phyloP scores from a whole-genome alignment of 2,329 filamentous ascomycete species.

The Tolypocladium cylindrosporum region DNA sequence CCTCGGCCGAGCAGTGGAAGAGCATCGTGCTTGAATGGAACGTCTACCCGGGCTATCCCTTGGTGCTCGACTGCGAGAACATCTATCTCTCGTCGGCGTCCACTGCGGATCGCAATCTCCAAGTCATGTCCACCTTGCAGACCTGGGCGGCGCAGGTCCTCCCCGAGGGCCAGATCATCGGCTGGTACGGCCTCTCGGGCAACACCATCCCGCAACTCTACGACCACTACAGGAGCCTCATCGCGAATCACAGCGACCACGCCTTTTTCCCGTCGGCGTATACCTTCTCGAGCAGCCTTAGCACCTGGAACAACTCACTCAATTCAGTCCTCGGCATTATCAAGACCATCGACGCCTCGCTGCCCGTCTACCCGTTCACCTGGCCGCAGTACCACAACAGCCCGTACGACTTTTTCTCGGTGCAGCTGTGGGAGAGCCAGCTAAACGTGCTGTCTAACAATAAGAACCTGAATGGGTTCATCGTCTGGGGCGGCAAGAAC shows the following conservation, averaged over 20 bases:
- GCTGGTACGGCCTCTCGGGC: too few species aligned
- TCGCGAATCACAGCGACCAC: neutral
- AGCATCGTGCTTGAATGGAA: slow-evolving; percentile 2
- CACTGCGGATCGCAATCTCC: too few species aligned
- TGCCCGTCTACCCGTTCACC: slow-evolving; percentile 1
- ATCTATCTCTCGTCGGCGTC: too few species aligned
- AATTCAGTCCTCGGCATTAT: neutral
- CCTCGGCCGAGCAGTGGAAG: slow-evolving; percentile 1
- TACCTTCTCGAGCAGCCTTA: neutral
- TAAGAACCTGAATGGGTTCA: too few species aligned
- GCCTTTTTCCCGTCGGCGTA: slow-evolving; percentile 5
- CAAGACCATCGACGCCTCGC: slow-evolving; percentile 1
- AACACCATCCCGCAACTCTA: too few species aligned
- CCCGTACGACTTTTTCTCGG: neutral
- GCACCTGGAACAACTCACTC: neutral
- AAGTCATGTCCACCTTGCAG: too few species aligned
- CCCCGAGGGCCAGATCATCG: too few species aligned
- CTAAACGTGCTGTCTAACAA: slow-evolving; percentile 1
- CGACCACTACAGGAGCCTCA: too few species aligned
- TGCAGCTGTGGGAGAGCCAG: slow-evolving; percentile 15
- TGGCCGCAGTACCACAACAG: too few species aligned
- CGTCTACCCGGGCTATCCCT: neutral
- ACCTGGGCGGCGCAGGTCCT: too few species aligned
- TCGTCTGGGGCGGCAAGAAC: too few species aligned
- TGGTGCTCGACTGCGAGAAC: too few species aligned